These are phyloP conservation scores for Bolboschoenus planiculmis DNA, from an alignment of 176 grass and related monocot genomes.

Conservation along the genomic window DNA sequence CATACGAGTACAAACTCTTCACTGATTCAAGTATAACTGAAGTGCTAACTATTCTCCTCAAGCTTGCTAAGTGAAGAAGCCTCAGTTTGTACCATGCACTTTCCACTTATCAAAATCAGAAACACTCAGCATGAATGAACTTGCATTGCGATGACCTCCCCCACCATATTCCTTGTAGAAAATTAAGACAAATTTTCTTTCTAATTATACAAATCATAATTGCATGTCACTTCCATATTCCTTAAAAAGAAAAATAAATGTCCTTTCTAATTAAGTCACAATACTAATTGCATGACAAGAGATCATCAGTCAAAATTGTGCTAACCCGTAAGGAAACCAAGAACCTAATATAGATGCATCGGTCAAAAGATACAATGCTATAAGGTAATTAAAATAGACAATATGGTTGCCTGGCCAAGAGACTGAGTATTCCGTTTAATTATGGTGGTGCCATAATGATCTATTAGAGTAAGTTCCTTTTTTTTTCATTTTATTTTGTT, in stretches of 20 bases:
- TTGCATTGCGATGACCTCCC: conserved; percentile 75
- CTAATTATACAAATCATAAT: no score
- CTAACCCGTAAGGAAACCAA: background rate
- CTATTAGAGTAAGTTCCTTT: background rate
- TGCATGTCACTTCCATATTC: no score
- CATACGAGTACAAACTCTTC: background rate
- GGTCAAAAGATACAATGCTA: background rate
- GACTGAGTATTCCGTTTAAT: background rate
- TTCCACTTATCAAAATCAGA: conserved; percentile 81
- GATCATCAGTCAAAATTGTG: background rate
- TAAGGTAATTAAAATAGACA: background rate
- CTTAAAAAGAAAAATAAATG: no score
- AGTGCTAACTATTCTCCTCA: background rate
- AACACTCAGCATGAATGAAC: conserved; percentile 62
- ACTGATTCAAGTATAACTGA: no score
- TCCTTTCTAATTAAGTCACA: background rate
- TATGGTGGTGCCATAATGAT: background rate
- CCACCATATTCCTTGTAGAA: conserved; percentile 70
- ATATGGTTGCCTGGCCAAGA: background rate
- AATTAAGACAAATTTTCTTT: conserved; percentile 2
- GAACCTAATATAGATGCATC: background rate
- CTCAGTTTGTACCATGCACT: conserved; percentile 9
- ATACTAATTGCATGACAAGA: background rate
- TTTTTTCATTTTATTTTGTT: background rate
- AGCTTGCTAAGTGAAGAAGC: background rate